These are phyloP conservation scores for Lentinus polychrous DNA, from an alignment of 1,284 basidiomycete genomes.

Conservation along the genomic window DNA sequence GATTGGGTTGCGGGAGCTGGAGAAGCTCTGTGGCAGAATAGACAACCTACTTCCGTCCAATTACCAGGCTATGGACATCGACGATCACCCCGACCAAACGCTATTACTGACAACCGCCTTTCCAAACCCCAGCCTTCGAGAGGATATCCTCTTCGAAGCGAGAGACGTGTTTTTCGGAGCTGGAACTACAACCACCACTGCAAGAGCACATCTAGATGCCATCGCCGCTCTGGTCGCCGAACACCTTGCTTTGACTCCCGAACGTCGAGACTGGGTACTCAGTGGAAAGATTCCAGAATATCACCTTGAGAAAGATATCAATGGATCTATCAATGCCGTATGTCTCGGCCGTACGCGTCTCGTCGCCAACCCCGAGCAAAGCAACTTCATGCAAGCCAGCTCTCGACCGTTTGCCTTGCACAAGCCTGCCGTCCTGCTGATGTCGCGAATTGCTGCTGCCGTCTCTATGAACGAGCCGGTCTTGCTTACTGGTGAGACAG, in stretches of 20 bases:
- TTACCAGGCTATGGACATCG: conserved; percentile 38
- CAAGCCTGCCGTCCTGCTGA: conserved; percentile 73
- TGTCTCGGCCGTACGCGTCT: conserved; percentile 53
- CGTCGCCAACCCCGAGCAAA: conserved; percentile 33
- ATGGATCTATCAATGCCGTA: conserved; percentile 51
- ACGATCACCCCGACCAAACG: conserved; percentile 24
- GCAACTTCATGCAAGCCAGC: conserved; percentile 26
- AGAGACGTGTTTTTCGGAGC: conserved; percentile 90
- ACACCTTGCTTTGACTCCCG: conserved; percentile 60
- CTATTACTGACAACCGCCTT: conserved; percentile 37
- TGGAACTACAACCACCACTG: conserved; percentile 46
- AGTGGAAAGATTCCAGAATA: conserved; percentile 62
- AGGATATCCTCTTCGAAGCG: conserved; percentile 88
- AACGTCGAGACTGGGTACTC: conserved; percentile 51
- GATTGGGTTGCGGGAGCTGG: conserved; percentile 80
- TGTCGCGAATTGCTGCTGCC: conserved; percentile 79
- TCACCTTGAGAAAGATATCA: conserved; percentile 58
- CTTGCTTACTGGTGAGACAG: conserved; percentile 94
- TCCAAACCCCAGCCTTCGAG: conserved; percentile 75
- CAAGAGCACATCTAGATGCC: conserved; percentile 42
- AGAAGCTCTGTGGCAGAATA: conserved; percentile 82
- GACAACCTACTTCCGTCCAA: conserved; percentile 52
- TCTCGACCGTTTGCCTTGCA: conserved; percentile 84
- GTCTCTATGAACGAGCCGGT: conserved; percentile 78
- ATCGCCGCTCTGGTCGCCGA: conserved; percentile 52